These are phyloP conservation scores for Calonectria pteridis DNA, from an alignment of 2,329 filamentous ascomycete species.

Conservation along the genomic window DNA sequence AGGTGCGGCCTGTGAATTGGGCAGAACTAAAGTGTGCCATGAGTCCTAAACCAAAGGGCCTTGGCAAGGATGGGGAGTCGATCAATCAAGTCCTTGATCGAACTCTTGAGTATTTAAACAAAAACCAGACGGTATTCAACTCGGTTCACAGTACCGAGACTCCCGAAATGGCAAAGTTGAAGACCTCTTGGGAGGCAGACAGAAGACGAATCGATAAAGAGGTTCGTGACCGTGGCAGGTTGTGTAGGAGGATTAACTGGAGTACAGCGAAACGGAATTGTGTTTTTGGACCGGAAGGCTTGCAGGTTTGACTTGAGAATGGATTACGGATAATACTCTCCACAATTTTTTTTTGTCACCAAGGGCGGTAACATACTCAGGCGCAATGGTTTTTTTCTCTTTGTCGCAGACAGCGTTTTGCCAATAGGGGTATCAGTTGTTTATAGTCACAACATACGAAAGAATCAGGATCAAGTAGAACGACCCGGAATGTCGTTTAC, in stretches of 20 bases:
- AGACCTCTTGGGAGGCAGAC: neutral
- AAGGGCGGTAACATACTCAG: constrained; percentile 7
- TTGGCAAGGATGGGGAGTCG: neutral
- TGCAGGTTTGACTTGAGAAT: constrained; percentile 23
- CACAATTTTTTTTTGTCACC: constrained; percentile 20
- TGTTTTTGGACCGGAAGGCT: constrained; percentile 1
- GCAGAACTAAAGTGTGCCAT: constrained; percentile 28
- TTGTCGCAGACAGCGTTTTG: constrained; percentile 22
- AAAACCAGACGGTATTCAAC: neutral
- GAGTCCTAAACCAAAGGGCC: neutral
- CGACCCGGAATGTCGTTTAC: constrained; percentile 26
- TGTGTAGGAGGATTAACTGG: neutral
- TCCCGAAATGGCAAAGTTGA: neutral
- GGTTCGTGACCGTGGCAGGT: constrained; percentile 1
- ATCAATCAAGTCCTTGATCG: neutral
- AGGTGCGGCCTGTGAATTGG: constrained; percentile 43
- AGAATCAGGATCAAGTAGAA: constrained; percentile 27
- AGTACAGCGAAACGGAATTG: constrained; percentile 13
- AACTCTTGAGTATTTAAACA: neutral
- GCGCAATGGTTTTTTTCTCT: constrained; percentile 18
- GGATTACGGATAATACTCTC: constrained; percentile 15
- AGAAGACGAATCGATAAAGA: constrained; percentile 4
- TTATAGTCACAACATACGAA: constrained; percentile 8
- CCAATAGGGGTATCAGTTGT: constrained; percentile 19
- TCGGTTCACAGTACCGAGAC: neutral